These are phyloP conservation scores for Chalaropsis ovoidea DNA, from an alignment of 2,329 filamentous ascomycete genomes.

Conservation along the genomic window DNA sequence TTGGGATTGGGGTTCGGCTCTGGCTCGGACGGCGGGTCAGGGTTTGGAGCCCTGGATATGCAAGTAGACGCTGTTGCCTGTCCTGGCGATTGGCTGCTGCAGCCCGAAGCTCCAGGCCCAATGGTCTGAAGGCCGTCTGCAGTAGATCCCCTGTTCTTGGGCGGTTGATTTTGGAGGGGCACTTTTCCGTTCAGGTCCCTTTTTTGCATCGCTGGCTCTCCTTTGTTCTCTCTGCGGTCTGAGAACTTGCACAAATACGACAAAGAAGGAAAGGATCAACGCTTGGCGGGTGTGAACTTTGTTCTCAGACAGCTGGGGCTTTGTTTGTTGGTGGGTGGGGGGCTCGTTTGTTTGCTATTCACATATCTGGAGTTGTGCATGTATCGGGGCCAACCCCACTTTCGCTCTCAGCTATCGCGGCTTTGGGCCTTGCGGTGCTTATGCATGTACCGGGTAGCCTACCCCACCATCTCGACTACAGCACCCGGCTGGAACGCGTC, in stretches of 20 bases:
- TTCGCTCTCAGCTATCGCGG: neutral
- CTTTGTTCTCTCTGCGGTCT: neutral
- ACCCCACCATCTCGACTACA: neutral
- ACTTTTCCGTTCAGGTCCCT: neutral
- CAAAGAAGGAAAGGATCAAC: neutral
- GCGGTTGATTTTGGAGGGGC: too few species aligned
- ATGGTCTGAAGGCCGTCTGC: neutral
- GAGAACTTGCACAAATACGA: neutral
- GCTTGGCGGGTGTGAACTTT: neutral
- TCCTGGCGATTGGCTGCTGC: neutral
- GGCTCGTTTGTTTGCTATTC: neutral
- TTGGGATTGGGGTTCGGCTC: neutral
- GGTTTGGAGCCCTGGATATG: conserved; percentile 5
- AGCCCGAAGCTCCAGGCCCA: neutral
- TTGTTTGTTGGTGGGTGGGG: neutral
- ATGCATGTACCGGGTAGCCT: neutral
- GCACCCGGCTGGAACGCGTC: neutral
- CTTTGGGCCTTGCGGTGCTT: neutral
- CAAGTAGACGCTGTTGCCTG: neutral
- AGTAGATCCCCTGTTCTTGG: neutral
- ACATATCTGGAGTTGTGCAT: neutral
- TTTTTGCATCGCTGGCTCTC: neutral
- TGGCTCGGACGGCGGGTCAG: neutral
- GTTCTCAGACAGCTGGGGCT: neutral
- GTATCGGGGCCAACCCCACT: neutral